Base-by-base conservation (phyloP, 345 rosid species). In the Syzygium aromaticum region DNA sequence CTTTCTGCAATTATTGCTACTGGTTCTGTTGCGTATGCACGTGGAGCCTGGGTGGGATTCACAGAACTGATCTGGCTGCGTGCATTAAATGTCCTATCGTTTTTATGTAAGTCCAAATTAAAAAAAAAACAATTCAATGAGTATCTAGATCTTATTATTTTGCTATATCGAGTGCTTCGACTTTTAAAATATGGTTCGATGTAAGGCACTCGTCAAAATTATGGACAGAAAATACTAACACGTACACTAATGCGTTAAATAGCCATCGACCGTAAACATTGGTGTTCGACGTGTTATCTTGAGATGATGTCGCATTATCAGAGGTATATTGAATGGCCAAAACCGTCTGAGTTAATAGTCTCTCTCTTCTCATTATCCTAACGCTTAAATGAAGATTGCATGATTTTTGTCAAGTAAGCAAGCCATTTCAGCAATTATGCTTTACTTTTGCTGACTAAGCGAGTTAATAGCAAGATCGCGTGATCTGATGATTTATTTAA, bases 171-270 rank as follows among this genome's bases (percentile, higher is more conserved):
- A 33, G 12, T 1, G 33, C 46, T 21, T 19, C 19, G 10, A 30
- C 2, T 7, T 64, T 30, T 64, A 16, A 28, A 28, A n/a, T 63
- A 16, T 28, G 11, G 8, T 46, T 30, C 1, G 6, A 33, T 28
- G 22, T 8, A 11, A 16, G 78, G 78, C 12, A 6, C 33, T 67
- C 4, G 43, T 33, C 17, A 33, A 33, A 67, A 38, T 30, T 67
- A 67, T 30, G 6, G 3, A 67, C 4, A 8, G 6, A 64, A 28
- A 64, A 30, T 16, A 17, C 22, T 11, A 10, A 30, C 23, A 30
- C 17, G 3, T 28, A 30, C 1, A 67, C 23, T 67, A 17, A 2
- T 4, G 6, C 0, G 3, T 4, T 30, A 67, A 12, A 17, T 33
- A 67, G 46, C 7, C 0, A 67, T 67, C 0, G 9, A 67, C 5